Evolutionary conservation across 1,139 yeast genomes (phyloP).

Genomic region (Candida neerlandica): DNA sequence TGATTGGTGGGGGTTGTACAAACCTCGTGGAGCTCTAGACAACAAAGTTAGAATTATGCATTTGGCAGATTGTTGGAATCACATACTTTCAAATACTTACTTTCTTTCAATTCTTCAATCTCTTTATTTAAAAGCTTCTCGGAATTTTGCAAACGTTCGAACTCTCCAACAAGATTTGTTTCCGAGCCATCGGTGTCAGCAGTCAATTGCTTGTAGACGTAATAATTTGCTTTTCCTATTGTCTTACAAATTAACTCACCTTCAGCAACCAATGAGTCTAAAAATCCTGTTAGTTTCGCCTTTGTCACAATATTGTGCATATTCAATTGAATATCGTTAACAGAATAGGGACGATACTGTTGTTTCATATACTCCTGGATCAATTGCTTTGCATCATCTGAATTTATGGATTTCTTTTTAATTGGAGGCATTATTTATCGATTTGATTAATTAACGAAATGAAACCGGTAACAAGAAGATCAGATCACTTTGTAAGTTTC

Average conservation of each 20-base stretch:
- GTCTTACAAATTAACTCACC: slow-evolving; percentile 29
- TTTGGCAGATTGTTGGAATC: neutral
- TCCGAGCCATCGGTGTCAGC: slow-evolving; percentile 4
- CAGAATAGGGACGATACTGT: slow-evolving; percentile 42
- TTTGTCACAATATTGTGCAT: slow-evolving; percentile 34
- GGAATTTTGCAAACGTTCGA: neutral
- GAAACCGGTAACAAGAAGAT: neutral
- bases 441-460: too few species aligned
- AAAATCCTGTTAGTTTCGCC: slow-evolving; percentile 24
- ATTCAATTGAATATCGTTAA: slow-evolving; percentile 38
- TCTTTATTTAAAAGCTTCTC: slow-evolving; percentile 9
- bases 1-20: slow-evolving; percentile 12
- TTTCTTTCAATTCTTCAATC: slow-evolving; percentile 9
- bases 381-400: slow-evolving; percentile 10
- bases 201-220: slow-evolving; percentile 28
- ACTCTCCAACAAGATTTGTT: slow-evolving; percentile 13
- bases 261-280: slow-evolving; percentile 29
- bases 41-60: slow-evolving; percentile 1
- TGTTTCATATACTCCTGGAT: slow-evolving; percentile 28
- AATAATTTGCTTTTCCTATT: slow-evolving; percentile 39
- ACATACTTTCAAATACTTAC: slow-evolving; percentile 8
- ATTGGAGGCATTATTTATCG: slow-evolving; percentile 9
- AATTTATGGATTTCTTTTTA: slow-evolving; percentile 3
- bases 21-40: slow-evolving; percentile 8
- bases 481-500: neutral